Base-by-base conservation (phyloP, 2,329 filamentous ascomycete genomes). In the Aspergillus pseudoglaucus region DNA sequence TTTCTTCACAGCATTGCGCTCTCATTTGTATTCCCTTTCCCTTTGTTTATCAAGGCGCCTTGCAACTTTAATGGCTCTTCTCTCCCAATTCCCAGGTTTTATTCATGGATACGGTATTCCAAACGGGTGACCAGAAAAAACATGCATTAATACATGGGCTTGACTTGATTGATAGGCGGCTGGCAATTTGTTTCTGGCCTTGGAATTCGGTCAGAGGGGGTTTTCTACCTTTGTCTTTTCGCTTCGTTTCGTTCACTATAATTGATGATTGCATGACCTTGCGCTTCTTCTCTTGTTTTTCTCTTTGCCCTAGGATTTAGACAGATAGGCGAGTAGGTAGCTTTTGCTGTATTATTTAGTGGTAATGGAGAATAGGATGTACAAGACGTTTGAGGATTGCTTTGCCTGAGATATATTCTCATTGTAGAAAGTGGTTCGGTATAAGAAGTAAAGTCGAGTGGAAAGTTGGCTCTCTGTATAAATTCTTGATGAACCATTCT, bases 241-340 rank as follows among this genome's bases (percentile, higher is more conserved):
- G n/a, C 23, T 40, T 51, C 20, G 49, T 47, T 46, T 52, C 30
- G 39, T 51, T 48, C 48, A 18, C 4, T 30, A 30, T 49, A 49
- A 45, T 46, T 65, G 51, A 65, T 57, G 59, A 65, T 49, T 56
- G 58, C 44, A 65, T 56, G 63, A 64, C 49, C 15, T 14, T n/a
- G 12, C 30, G 22, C 10, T 18, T 39, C 18, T 18, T 39, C 2
- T 39, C 9, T 20, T 39, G 5, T n/a, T 39, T 18, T 15, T 12
- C 12, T 22, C n/a, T 15, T 10, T 15, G 33, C 33, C 33, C n/a
- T n/a, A 18, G 6, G 6, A n/a, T 37, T 14, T 37, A 37, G n/a
- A 37, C 9, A 17, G 33, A 37, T 15, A 15, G n/a, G n/a, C n/a
- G 6, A 37, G 33, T 37, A 37, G n/a, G 17, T 30, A 30, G 25